Base-by-base conservation (phyloP, 1,139 yeast genomes). In the Lodderomyces pseudojiufengensis region DNA sequence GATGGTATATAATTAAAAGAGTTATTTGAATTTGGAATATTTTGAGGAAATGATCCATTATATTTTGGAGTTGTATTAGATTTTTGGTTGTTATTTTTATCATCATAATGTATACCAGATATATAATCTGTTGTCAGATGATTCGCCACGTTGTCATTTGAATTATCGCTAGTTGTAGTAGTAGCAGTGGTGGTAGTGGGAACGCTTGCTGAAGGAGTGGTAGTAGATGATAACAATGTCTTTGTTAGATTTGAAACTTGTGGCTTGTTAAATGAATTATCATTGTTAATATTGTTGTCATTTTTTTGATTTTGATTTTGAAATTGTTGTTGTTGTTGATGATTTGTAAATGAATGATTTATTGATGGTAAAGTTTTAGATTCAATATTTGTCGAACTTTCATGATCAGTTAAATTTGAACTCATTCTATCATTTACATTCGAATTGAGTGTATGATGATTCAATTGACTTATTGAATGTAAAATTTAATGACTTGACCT, bases 1-100 rank as follows among this genome's bases (percentile, higher is more conserved):
- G 68, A 55, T 9, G 74, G 73, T 14, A 69, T 62, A 45, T 63
- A 68, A 46, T 61, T 60, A 46, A 61, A 40, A 38, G 64, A 52
- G 38, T 62, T 56, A 47, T 55, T 35, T 5, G 27, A 15, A 21
- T 20, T 24, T n/a, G 35, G 35, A 14, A 32, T 32, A 39, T 46
- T 26, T 29, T 25, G 51, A 39, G 12, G 40, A 38, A 31, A 24
- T 29, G 37, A 14, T 16, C 31, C 24, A 26, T 18, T 22, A 14
- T 27, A 22, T 10, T 9, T 20, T 27, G 18, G 31, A 15, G 11
- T 23, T 15, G 18, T 24, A 12, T 16, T 5, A 4, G 24, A 10
- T 25, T 15, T 26, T 10, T 18, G 6, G 9, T 31, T 23, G 12
- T 31, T 21, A 4, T 5, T 27, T 6, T 14, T 21, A 6, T 14